phyloP scores from a whole-genome alignment of 2,329 filamentous ascomycete genomes.

The Pseudopithomyces maydicus region DNA sequence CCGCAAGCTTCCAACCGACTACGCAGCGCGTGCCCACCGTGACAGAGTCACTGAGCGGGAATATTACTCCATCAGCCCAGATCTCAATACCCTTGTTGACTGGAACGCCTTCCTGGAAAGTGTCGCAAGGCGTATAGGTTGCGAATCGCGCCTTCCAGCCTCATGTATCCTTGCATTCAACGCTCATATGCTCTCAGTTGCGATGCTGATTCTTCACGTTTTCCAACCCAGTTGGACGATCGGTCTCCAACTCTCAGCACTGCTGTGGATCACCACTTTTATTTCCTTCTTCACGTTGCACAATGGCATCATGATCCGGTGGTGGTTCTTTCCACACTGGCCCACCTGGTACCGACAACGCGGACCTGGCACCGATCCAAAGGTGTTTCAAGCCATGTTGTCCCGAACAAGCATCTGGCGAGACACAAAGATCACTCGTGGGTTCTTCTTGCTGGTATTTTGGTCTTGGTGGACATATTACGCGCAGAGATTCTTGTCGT shows the following conservation, averaged over 20 bases:
- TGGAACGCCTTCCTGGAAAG: constrained; percentile 11
- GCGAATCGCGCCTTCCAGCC: constrained; percentile 1
- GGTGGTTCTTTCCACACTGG: constrained; percentile 14
- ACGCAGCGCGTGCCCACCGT: constrained; percentile 4
- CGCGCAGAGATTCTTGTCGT: constrained; percentile 2
- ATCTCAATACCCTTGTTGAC: constrained; percentile 7
- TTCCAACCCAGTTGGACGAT: neutral
- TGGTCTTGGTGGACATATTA: constrained; percentile 11
- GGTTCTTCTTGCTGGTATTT: constrained; percentile 7
- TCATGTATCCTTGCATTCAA: constrained; percentile 7
- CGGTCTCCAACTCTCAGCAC: neutral
- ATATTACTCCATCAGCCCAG: constrained; percentile 8
- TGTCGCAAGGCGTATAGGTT: constrained; percentile 7
- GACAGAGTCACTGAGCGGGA: constrained; percentile 6
- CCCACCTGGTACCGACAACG: constrained; percentile 9
- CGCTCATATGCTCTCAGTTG: constrained; percentile 2
- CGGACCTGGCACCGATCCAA: neutral
- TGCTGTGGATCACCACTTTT: constrained; percentile 4
- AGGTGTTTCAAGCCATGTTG: neutral
- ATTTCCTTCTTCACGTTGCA: constrained; percentile 3
- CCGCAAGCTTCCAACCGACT: constrained; percentile 1
- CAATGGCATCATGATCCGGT: constrained; percentile 8
- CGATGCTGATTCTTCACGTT: neutral
- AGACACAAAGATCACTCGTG: constrained; percentile 1
- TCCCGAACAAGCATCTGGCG: neutral